These are phyloP conservation scores for Neurospora intermedia DNA, from an alignment of 495 filamentous ascomycete genomes.

Conservation along the genomic window DNA sequence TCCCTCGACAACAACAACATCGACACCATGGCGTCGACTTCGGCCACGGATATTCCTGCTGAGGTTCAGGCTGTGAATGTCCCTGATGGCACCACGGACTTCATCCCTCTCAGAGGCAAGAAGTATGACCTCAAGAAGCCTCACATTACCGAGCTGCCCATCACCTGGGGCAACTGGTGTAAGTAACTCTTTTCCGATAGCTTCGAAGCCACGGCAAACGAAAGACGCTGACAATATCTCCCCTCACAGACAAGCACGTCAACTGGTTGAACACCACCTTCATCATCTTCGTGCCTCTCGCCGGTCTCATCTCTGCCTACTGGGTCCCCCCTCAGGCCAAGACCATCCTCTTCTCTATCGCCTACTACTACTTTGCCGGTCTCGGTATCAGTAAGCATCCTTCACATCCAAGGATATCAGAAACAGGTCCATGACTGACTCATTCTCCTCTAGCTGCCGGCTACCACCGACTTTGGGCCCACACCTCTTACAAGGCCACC, in stretches of 20 bases:
- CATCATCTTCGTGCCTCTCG: conserved; percentile 74
- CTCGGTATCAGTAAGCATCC: conserved; percentile 66
- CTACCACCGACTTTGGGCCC: conserved; percentile 90
- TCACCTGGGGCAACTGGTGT: conserved; percentile 75
- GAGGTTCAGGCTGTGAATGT: conserved; percentile 28
- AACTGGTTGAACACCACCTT: conserved; percentile 88
- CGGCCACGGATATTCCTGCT: conserved; percentile 12
- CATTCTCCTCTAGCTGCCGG: conserved; percentile 32
- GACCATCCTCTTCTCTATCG: conserved; percentile 70
- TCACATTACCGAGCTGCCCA: conserved; percentile 48
- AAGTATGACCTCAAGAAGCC: conserved; percentile 40
- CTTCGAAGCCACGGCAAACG: neutral
- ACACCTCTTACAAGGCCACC: conserved; percentile 86
- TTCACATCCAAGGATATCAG: neutral
- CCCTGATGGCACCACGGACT: conserved; percentile 39
- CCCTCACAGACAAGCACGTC: conserved; percentile 64
- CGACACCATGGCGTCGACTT: conserved; percentile 34
- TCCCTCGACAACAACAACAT: neutral
- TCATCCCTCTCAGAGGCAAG: conserved; percentile 32
- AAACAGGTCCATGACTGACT: conserved; percentile 8
- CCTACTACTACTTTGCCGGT: conserved; percentile 89
- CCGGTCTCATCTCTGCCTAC: conserved; percentile 64
- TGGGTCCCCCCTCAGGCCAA: conserved; percentile 70
- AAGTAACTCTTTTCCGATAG: neutral
- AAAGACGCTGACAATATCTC: neutral